phyloP scores from a whole-genome alignment of 257 asterid species.

The Craterostigma plantagineum region DNA sequence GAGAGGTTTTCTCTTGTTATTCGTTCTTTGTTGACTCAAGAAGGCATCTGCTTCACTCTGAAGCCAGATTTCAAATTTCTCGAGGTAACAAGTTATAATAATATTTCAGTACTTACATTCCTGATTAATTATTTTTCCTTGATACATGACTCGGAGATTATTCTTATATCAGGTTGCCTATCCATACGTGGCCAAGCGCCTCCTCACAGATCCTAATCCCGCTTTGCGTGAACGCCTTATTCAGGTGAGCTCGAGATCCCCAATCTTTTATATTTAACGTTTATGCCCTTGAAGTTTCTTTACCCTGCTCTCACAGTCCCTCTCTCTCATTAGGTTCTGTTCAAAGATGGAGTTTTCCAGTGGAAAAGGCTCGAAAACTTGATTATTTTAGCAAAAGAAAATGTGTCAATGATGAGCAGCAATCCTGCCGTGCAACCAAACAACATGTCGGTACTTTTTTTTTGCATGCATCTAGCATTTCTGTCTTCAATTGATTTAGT shows the following conservation, averaged over 20 bases:
- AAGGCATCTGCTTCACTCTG: slow-evolving; percentile 95
- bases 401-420: slow-evolving; percentile 79
- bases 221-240: slow-evolving; percentile 92
- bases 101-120: background rate
- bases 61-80: slow-evolving; percentile 88
- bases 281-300: slow-evolving; percentile 2
- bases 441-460: slow-evolving; percentile 17
- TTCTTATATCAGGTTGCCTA: slow-evolving; percentile 72
- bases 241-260: slow-evolving; percentile 68
- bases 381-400: slow-evolving; percentile 89
- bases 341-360: slow-evolving; percentile 95
- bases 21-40: slow-evolving; percentile 95
- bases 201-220: slow-evolving; percentile 96
- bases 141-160: slow-evolving; percentile 8
- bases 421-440: slow-evolving; percentile 75
- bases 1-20: slow-evolving; percentile 98
- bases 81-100: slow-evolving; percentile 49
- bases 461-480: no score
- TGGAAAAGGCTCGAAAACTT: slow-evolving; percentile 98
- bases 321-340: slow-evolving; percentile 48
- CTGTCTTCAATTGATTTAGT: no score
- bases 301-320: no score
- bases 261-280: background rate
- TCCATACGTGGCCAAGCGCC: slow-evolving; percentile 97
- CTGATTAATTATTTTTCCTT: background rate